Evolutionary conservation across 2,329 filamentous ascomycete genomes (phyloP).

Genomic region (Pyrenophora seminiperda): DNA sequence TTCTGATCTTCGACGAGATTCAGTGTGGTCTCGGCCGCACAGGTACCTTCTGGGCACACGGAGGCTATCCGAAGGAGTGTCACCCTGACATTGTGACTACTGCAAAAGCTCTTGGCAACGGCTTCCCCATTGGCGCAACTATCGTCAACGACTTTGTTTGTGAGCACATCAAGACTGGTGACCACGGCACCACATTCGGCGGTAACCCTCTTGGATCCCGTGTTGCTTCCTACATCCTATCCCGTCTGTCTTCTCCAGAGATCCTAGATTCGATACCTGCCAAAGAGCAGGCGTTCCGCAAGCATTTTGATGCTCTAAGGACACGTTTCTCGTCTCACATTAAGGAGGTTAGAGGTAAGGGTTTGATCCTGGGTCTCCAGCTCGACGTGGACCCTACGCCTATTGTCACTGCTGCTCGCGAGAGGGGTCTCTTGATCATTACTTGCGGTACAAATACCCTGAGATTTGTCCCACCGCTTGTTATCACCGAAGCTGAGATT

Average conservation of each 20-base stretch:
- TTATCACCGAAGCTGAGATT: conserved; percentile 81
- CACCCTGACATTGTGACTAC: conserved; percentile 94
- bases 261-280: conserved; percentile 71
- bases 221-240: conserved; percentile 84
- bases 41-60: conserved; percentile 88
- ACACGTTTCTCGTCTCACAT: conserved; percentile 72
- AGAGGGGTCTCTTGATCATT: conserved; percentile 86
- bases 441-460: conserved; percentile 92
- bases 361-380: conserved; percentile 86
- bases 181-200: conserved; percentile 93
- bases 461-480: conserved; percentile 86
- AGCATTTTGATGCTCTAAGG: conserved; percentile 62
- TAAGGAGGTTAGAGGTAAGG: conserved; percentile 78
- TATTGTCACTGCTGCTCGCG: conserved; percentile 82
- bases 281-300: conserved; percentile 67
- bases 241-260: conserved; percentile 70
- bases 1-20: conserved; percentile 95
- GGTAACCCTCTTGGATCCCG: conserved; percentile 87
- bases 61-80: conserved; percentile 71
- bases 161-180: conserved; percentile 72
- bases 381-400: conserved; percentile 72
- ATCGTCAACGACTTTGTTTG: conserved; percentile 70
- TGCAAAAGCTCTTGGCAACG: conserved; percentile 95
- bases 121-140: conserved; percentile 90
- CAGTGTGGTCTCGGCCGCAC: conserved; percentile 92